Conservation (phyloP, 306 rosid genomes). For the Alnus glutinosa region DNA sequence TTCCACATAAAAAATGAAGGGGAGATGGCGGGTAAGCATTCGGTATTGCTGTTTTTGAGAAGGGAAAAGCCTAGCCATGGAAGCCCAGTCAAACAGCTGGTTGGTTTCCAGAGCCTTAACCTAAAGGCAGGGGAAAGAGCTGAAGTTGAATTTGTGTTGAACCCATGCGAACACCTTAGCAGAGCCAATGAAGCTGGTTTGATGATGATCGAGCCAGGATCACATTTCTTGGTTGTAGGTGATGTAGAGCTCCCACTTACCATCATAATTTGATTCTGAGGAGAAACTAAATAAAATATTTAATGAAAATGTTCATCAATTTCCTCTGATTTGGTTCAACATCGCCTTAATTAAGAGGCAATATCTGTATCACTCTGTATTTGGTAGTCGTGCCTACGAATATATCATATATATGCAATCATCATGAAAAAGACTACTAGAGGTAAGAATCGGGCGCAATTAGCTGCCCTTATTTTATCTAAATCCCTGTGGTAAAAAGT, state of each 20-base stretch:
- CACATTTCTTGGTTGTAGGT: constrained; percentile 65
- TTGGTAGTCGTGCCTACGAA: neutral
- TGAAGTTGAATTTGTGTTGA: constrained; percentile 56
- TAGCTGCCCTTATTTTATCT: too few relatives aligned
- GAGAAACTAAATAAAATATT: neutral
- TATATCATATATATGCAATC: neutral
- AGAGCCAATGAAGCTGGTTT: constrained; percentile 70
- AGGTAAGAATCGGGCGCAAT: too few relatives aligned
- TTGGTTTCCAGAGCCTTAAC: constrained; percentile 63
- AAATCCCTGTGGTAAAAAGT: neutral
- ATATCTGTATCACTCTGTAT: neutral
- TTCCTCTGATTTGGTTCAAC: neutral
- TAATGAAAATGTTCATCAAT: neutral
- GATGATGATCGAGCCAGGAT: constrained; percentile 77
- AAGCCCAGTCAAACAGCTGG: constrained; percentile 63
- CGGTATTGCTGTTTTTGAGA: constrained; percentile 61
- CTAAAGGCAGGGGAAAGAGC: constrained; percentile 59
- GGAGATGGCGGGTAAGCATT: constrained; percentile 74
- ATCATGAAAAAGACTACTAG: neutral
- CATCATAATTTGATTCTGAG: constrained; percentile 43
- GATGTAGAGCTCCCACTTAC: constrained; percentile 68
- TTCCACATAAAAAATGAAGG: constrained; percentile 65
- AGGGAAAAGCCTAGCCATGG: constrained; percentile 38
- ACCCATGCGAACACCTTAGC: constrained; percentile 79
- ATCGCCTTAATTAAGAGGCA: neutral